These are phyloP conservation scores for Narthecium ossifragum DNA, from an alignment of 106 monocot genomes.

Conservation along the genomic window DNA sequence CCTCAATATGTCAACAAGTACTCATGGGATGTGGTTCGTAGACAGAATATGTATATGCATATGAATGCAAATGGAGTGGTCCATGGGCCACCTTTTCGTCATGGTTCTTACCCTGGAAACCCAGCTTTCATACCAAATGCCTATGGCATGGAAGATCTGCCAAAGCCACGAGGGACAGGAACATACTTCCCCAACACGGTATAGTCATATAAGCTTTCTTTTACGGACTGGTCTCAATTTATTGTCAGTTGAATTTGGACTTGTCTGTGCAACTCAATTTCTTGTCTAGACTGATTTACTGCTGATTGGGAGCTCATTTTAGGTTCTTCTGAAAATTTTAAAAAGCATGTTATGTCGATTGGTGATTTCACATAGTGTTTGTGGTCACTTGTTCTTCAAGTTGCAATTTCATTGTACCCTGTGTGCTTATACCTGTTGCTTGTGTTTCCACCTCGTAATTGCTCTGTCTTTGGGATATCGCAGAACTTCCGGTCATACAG, in stretches of 20 bases:
- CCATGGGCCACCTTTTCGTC: conserved; percentile 31
- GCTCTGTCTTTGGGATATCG: conserved; percentile 5
- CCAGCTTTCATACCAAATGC: conserved; percentile 20
- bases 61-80: conserved; percentile 37
- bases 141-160: conserved; percentile 37
- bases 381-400: background rate
- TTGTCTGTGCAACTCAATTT: background rate
- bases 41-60: conserved; percentile 12
- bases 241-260: background rate
- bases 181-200: conserved; percentile 79
- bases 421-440: too few relatives aligned
- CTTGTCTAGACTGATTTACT: background rate
- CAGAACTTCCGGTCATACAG: conserved; percentile 34
- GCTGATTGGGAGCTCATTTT: background rate
- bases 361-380: background rate
- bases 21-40: conserved; percentile 21
- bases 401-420: background rate
- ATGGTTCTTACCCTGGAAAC: conserved; percentile 14
- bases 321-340: background rate
- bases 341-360: background rate
- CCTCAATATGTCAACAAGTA: conserved; percentile 20
- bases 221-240: background rate
- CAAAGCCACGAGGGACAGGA: conserved; percentile 58
- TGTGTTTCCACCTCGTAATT: background rate
- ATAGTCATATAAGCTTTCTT: conserved; percentile 10